Evolutionary conservation across 805 yeast genomes (phyloP).

Genomic region (Kazachstania viticola): DNA sequence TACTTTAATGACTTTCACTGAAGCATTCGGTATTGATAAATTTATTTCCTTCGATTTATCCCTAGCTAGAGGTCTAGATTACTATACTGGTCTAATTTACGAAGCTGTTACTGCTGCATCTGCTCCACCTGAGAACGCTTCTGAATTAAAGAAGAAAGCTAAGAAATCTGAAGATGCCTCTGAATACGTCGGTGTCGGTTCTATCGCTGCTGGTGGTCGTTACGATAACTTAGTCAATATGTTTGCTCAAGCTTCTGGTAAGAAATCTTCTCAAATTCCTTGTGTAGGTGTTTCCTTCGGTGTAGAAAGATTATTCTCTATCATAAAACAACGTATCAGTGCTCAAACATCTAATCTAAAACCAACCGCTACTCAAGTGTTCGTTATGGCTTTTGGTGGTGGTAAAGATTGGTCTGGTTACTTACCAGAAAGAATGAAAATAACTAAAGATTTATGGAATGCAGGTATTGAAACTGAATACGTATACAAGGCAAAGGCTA

Average conservation of each 20-base stretch:
- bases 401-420: slow-evolving; percentile 94
- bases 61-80: slow-evolving; percentile 93
- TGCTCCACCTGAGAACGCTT: slow-evolving; percentile 85
- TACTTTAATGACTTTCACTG: slow-evolving; percentile 60
- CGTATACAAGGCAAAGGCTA: slow-evolving; percentile 85
- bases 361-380: slow-evolving; percentile 85
- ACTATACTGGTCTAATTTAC: slow-evolving; percentile 92
- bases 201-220: slow-evolving; percentile 98
- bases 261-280: slow-evolving; percentile 71
- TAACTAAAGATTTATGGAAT: slow-evolving; percentile 75
- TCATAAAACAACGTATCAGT: slow-evolving; percentile 67
- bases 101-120: slow-evolving; percentile 93
- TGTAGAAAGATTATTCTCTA: slow-evolving; percentile 86
- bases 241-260: slow-evolving; percentile 79
- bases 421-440: slow-evolving; percentile 79
- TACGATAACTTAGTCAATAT: slow-evolving; percentile 94
- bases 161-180: slow-evolving; percentile 69
- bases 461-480: slow-evolving; percentile 87
- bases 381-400: slow-evolving; percentile 96
- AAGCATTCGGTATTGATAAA: slow-evolving; percentile 65
- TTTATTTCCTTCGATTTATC: slow-evolving; percentile 82
- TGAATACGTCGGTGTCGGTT: slow-evolving; percentile 95
- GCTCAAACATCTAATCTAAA: slow-evolving; percentile 47
- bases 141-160: slow-evolving; percentile 45
- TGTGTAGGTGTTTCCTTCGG: slow-evolving; percentile 98